phyloP scores from a whole-genome alignment of 306 rosid species.

The Fagus sylvatica region DNA sequence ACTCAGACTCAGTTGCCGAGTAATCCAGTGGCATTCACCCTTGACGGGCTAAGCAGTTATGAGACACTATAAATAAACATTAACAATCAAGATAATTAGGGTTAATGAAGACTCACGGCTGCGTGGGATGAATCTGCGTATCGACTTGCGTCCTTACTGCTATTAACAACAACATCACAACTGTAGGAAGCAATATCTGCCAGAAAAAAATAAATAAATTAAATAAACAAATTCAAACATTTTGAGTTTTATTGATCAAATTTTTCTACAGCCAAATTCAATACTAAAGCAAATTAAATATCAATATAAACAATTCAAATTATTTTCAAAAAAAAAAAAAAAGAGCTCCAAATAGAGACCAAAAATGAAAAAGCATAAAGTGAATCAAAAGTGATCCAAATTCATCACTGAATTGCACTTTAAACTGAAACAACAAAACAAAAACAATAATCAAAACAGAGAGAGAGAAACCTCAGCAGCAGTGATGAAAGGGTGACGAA shows the following conservation, averaged over 20 bases:
- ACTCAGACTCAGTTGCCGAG: too few relatives aligned
- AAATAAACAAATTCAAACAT: conserved; percentile 23
- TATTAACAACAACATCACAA: conserved; percentile 78
- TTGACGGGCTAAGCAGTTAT: too few relatives aligned
- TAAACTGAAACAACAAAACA: conserved; percentile 4
- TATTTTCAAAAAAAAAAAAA: not conserved
- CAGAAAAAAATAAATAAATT: too few relatives aligned
- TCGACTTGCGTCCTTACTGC: conserved; percentile 81
- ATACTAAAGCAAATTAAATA: not conserved
- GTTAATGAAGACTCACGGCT: conserved; percentile 61
- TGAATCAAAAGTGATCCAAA: not conserved
- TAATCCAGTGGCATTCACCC: too few relatives aligned
- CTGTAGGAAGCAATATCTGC: conserved; percentile 93
- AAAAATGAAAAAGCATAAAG: not conserved
- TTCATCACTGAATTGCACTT: not conserved
- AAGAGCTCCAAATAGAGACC: not conserved
- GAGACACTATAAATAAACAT: not conserved
- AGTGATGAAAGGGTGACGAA: conserved; percentile 84
- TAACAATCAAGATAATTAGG: not conserved
- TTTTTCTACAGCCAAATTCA: not conserved
- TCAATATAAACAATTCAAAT: not conserved
- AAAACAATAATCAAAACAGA: conserved; percentile 15
- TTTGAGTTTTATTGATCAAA: not conserved
- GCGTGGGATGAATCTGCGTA: conserved; percentile 82
- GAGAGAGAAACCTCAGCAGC: conserved; percentile 63